Evolutionary conservation across 495 filamentous ascomycete species (phyloP), one percentile per base, ranked within the genome.

Genomic region (Lasiosphaeriaceae sp.): DNA sequence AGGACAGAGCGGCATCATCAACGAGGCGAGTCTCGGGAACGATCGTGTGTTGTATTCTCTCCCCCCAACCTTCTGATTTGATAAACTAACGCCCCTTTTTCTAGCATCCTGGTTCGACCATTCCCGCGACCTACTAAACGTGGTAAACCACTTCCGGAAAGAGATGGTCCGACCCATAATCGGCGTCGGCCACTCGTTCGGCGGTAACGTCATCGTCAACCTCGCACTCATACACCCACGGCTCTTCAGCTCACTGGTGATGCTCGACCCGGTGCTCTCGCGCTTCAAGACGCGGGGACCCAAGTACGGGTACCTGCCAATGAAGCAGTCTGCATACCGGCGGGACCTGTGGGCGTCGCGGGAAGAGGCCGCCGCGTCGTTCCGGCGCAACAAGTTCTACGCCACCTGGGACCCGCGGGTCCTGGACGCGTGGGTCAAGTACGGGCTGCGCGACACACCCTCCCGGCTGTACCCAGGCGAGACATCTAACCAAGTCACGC

Each of bases 171-270:
- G 89, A 11, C 93, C 94, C 5, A 72, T 97, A n/a, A 73, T 97
- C 55, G 94, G 92, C 26, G 68, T 98, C 3, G 94, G 94, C 20
- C 94, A 98, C 72, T 93, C 88, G 67, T 88, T 91, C 79, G 94
- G 94, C 60, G 92, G 81, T 57, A 82, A 80, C 66, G 81, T 88
- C 50, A 80, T 90, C 59, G 70, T 74, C 54, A 75, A 82, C 53
- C 67, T 82, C 16, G 76, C 89, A 17, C 75, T 94, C 14, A 79
- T 92, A 58, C 90, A 96, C 74, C 92, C 94, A 9, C 85, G 92
- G 3, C 83, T 97, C 11, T 79, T 97, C 57, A 80, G 85, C 50
- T 83, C 84, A 2, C 65, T 96, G 7, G 77, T 96, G 47, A 80
- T 95, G 6, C 74, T 97, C 2, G 93, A 97, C 68, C 91, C 92